These are phyloP conservation scores for Colletotrichum sp. DNA, from an alignment of 2,329 filamentous ascomycete species.

Conservation along the genomic window DNA sequence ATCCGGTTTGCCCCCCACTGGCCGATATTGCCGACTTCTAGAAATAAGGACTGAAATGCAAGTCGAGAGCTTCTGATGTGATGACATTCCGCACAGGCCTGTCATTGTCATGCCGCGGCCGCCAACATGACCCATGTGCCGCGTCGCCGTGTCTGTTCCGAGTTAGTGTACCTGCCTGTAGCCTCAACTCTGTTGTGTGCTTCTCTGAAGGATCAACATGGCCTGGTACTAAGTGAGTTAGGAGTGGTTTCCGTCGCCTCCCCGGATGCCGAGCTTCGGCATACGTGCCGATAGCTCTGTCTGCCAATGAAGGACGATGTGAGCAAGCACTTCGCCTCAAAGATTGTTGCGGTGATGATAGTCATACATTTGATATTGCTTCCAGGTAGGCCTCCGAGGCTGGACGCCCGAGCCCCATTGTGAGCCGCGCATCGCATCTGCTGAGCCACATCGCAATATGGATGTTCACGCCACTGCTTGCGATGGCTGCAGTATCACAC, in stretches of 20 bases:
- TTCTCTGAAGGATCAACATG: constrained; percentile 7
- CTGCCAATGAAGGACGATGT: neutral
- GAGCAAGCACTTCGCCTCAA: neutral
- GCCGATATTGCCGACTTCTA: neutral
- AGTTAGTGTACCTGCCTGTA: constrained; percentile 1
- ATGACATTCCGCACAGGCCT: neutral
- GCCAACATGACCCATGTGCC: neutral
- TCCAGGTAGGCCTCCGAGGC: neutral
- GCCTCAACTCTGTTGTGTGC: constrained; percentile 7
- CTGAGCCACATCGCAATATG: neutral
- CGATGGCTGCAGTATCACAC: neutral
- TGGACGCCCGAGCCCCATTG: neutral
- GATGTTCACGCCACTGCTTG: neutral
- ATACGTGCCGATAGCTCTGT: neutral
- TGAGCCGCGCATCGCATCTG: neutral
- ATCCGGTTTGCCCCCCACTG: neutral
- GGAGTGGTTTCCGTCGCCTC: neutral
- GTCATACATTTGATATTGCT: neutral
- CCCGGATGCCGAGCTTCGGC: constrained; percentile 10
- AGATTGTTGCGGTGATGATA: neutral
- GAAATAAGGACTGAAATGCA: neutral
- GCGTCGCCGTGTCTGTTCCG: neutral
- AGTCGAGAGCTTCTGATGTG: neutral
- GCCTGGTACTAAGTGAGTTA: neutral
- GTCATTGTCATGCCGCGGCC: constrained; percentile 3